Evolutionary conservation across 495 filamentous ascomycete genomes (phyloP).

Genomic region (Penicillium lividum): DNA sequence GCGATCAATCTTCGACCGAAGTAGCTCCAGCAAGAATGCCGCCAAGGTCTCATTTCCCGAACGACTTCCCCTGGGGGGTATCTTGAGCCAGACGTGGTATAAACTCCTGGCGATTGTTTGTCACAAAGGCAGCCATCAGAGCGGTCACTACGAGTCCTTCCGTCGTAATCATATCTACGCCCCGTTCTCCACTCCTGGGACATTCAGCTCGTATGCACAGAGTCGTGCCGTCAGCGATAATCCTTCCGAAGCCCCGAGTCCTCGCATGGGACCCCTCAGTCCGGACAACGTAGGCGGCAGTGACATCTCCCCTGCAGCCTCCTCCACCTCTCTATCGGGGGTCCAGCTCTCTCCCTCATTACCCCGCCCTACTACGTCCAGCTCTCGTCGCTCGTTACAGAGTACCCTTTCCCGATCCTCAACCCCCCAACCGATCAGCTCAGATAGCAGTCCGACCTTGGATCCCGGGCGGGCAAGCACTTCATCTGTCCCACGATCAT

Average conservation of each 20-base stretch:
- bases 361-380: slow-evolving; percentile 40
- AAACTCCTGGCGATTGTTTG: slow-evolving; percentile 85
- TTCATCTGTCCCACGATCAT: slow-evolving; percentile 28
- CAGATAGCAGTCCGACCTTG: slow-evolving; percentile 31
- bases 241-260: slow-evolving; percentile 46
- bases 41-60: slow-evolving; percentile 94
- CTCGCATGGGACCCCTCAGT: slow-evolving; percentile 35
- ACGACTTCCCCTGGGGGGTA: slow-evolving; percentile 72
- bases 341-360: slow-evolving; percentile 33
- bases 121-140: slow-evolving; percentile 94
- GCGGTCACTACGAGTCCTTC: slow-evolving; percentile 97
- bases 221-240: slow-evolving; percentile 56
- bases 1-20: slow-evolving; percentile 82
- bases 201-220: slow-evolving; percentile 67
- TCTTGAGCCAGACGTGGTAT: slow-evolving; percentile 77
- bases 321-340: slow-evolving; percentile 44
- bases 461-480: slow-evolving; percentile 32
- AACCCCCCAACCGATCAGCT: slow-evolving; percentile 25
- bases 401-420: slow-evolving; percentile 38
- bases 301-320: slow-evolving; percentile 39
- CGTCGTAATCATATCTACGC: slow-evolving; percentile 76
- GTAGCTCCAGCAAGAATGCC: slow-evolving; percentile 83
- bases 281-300: slow-evolving; percentile 26
- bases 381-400: slow-evolving; percentile 40
- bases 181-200: slow-evolving; percentile 80